Evolutionary conservation across 2,329 filamentous ascomycete species (phyloP).

Genomic region (Didymellaceae sp.): DNA sequence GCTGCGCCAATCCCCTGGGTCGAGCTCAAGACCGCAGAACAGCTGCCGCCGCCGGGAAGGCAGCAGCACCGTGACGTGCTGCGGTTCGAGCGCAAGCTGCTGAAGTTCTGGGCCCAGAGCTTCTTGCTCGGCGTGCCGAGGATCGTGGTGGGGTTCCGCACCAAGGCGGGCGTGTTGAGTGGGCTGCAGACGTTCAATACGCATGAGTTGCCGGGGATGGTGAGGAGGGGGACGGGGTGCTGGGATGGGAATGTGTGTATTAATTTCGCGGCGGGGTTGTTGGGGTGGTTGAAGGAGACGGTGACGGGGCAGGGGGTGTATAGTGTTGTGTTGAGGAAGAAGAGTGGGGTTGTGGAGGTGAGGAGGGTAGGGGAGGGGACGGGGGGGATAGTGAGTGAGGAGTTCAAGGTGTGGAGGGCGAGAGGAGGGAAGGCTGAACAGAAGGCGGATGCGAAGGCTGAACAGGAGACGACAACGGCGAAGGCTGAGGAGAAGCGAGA

Average conservation of each 20-base stretch:
- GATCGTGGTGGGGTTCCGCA: conserved; percentile 89
- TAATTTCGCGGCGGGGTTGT: conserved; percentile 80
- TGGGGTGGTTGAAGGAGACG: conserved; percentile 74
- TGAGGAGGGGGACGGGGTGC: conserved; percentile 69
- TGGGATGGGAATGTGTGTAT: conserved; percentile 97
- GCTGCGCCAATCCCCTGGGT: conserved; percentile 77
- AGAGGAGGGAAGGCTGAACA: background rate
- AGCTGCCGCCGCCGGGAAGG: conserved; percentile 56
- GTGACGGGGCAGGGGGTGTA: conserved; percentile 76
- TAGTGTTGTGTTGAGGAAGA: conserved; percentile 73
- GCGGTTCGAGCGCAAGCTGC: conserved; percentile 85
- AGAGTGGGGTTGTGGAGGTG: conserved; percentile 72
- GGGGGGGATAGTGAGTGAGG: conserved; percentile 75
- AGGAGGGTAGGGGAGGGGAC: conserved; percentile 77
- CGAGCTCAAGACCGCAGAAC: conserved; percentile 88
- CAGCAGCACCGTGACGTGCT: conserved; percentile 70
- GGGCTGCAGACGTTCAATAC: conserved; percentile 82
- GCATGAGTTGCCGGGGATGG: conserved; percentile 75
- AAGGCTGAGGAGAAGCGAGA: no score
- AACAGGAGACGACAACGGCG: background rate
- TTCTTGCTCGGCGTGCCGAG: conserved; percentile 92
- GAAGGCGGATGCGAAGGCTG: background rate
- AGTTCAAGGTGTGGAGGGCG: conserved; percentile 76
- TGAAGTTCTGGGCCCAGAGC: conserved; percentile 97
- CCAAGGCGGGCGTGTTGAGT: conserved; percentile 72